Base-by-base conservation (phyloP, 2,329 filamentous ascomycete species). In the Pezicula radicicola region DNA sequence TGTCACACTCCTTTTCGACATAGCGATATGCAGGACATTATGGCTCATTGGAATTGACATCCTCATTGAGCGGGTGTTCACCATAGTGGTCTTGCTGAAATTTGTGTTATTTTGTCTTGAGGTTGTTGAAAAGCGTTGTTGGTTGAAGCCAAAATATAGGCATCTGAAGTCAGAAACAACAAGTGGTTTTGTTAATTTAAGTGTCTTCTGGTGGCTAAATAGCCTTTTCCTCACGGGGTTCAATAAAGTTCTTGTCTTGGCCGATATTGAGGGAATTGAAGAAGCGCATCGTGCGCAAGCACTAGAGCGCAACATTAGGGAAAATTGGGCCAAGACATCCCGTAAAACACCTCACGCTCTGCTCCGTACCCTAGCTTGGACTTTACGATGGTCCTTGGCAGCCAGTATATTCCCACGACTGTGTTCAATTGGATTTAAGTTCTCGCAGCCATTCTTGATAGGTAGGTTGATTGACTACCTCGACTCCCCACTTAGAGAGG, bases 131-230 rank as follows among this genome's bases (percentile, higher is more conserved):
- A 46, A 46, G 28, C 25, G 28, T 27, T 6, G 25, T 9, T 30
- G 16, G 19, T 4, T 46, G 15, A 7, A 19, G n/a, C 9, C 25
- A 15, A n/a, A 5, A n/a, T 46, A 33, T 15, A 28, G 33, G 2
- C 44, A 46, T 16, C 28, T 33, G 8, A 36, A 10, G 9, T 28
- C 44, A n/a, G 49, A 51, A 39, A 35, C 49, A n/a, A 51, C 28
- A 13, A 40, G 49, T n/a, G 49, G 49, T 13, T n/a, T 47, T 28
- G 35, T 51, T 21, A 51, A 48, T 30, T 40, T 44, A 27, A 25
- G 42, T 33, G n/a, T 51, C 33, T 48, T 51, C 49, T 48, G 44
- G 49, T 51, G 49, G 49, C 33, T 51, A 3, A 51, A 51, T 33
- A 19, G 30, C 15, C 19, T 51, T 40, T 39, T 51, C 28, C 16